These are phyloP conservation scores for Phytophthora colocasiae DNA, from an alignment of 352 stramenopile species.

Conservation along the genomic window DNA sequence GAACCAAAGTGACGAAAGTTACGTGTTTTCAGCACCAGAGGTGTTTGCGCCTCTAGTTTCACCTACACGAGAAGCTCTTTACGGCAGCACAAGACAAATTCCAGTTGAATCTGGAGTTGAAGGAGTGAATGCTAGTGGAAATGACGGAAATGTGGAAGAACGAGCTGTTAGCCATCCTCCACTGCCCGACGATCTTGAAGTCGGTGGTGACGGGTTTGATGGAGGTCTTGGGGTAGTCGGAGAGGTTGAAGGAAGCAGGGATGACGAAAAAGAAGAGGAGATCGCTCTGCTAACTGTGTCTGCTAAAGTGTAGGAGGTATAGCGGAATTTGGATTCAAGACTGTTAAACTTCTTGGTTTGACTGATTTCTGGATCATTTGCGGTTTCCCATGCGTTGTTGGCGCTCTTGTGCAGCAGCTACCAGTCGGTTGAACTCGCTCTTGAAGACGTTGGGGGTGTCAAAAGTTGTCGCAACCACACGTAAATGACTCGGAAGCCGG, in stretches of 20 bases:
- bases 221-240: no score
- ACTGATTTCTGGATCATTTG: constrained; percentile 17
- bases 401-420: constrained; percentile 50
- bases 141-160: not conserved
- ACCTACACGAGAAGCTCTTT: constrained; percentile 16
- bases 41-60: constrained; percentile 16
- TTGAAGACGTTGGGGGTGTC: constrained; percentile 78
- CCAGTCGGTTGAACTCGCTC: constrained; percentile 70
- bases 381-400: constrained; percentile 43
- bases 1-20: not conserved
- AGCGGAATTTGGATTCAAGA: no score
- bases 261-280: no score
- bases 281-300: no score
- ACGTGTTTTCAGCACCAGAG: not conserved
- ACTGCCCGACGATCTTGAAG: constrained; percentile 8
- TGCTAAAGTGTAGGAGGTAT: no score
- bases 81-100: constrained; percentile 10
- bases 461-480: constrained; percentile 58
- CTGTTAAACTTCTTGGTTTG: no score
- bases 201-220: not conserved
- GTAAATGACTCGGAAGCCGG: constrained; percentile 50
- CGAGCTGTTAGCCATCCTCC: not conserved
- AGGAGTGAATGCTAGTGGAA: not conserved
- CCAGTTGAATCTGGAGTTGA: not conserved
- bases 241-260: no score